Conservation (phyloP, 192 early-diverging fungal genomes). For the Fimicolochytrium jonesii region DNA sequence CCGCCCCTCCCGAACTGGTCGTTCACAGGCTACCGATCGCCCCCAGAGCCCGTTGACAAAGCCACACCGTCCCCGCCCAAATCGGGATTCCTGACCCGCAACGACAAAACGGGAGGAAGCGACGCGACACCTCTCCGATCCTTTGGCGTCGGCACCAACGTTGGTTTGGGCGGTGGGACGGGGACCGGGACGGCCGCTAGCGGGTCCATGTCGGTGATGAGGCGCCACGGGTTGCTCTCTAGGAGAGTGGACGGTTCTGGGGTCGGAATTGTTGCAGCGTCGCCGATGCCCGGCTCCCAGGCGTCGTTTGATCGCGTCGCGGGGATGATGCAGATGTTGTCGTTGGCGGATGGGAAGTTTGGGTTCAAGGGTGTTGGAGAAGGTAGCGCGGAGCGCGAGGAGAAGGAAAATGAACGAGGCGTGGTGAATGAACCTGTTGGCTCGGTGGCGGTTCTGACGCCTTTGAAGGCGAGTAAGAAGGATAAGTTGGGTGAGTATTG, state of each 20-base stretch:
- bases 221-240: no score
- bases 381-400: background rate
- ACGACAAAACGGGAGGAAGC: background rate
- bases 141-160: no score
- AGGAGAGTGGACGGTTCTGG: no score
- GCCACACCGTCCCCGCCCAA: no score
- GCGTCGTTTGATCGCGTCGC: background rate
- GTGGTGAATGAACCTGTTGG: background rate
- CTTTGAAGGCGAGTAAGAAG: background rate
- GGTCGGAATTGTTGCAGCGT: no score
- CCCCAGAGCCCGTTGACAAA: no score
- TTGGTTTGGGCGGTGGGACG: no score
- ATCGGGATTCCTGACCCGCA: background rate
- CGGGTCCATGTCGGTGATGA: no score
- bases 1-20: background rate
- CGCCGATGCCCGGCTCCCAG: background rate
- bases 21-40: background rate
- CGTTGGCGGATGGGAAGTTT: background rate
- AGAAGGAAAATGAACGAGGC: background rate
- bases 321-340: background rate
- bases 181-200: no score
- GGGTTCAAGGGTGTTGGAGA: background rate
- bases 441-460: background rate
- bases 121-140: background rate
- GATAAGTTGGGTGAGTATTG: background rate